These are phyloP conservation scores for Aspergillus tamarii DNA, from an alignment of 2,329 filamentous ascomycete genomes.

Conservation along the genomic window DNA sequence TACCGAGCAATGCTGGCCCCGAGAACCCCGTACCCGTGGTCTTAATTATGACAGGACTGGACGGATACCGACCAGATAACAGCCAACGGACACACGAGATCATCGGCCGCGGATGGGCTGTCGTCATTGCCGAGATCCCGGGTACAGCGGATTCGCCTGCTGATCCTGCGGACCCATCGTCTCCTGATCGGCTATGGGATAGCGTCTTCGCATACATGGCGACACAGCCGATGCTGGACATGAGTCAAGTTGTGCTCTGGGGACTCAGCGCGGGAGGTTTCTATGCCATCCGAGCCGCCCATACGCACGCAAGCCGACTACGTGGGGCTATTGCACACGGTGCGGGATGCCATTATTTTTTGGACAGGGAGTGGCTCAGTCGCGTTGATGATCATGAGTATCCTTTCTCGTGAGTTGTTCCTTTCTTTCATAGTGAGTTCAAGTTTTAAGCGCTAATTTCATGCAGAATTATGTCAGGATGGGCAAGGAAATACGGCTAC, in stretches of 20 bases:
- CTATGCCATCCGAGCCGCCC: constrained; percentile 68
- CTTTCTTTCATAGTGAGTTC: too few species aligned
- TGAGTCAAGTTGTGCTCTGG: constrained; percentile 62
- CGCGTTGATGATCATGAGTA: constrained; percentile 69
- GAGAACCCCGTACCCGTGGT: constrained; percentile 54
- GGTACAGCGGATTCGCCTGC: constrained; percentile 71
- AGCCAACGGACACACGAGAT: constrained; percentile 63
- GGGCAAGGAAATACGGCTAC: constrained; percentile 67
- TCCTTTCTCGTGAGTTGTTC: constrained; percentile 55
- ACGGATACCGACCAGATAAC: constrained; percentile 61
- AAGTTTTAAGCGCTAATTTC: background rate
- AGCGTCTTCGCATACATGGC: constrained; percentile 66
- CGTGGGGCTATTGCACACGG: constrained; percentile 65
- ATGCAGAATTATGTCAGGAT: constrained; percentile 54
- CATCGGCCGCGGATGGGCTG: constrained; percentile 64
- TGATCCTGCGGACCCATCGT: constrained; percentile 61
- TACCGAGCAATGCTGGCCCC: constrained; percentile 53
- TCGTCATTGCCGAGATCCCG: constrained; percentile 66
- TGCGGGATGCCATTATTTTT: constrained; percentile 65
- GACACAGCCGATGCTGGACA: constrained; percentile 57
- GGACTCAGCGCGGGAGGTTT: constrained; percentile 69
- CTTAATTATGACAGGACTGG: constrained; percentile 61
- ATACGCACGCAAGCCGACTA: constrained; percentile 63
- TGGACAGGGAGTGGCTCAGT: constrained; percentile 62
- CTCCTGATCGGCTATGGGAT: constrained; percentile 64